Conservation (phyloP, 306 rosid species). For the Acacia melanoxylon region DNA sequence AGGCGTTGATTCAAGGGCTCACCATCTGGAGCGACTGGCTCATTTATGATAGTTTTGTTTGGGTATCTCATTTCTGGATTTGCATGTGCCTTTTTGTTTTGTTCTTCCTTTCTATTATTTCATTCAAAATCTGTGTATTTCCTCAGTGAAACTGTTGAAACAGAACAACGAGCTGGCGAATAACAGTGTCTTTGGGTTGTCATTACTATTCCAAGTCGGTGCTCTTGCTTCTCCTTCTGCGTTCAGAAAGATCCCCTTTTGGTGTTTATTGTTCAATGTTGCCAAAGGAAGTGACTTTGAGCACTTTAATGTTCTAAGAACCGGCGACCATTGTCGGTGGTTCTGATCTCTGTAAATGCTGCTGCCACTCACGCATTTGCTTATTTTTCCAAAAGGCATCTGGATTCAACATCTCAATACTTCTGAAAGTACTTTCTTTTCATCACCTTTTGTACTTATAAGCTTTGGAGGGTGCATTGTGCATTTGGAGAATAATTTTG, state of each 20-base stretch:
- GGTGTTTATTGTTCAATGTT: slow-evolving; percentile 10
- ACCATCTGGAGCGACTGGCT: background rate
- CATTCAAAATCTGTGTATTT: background rate
- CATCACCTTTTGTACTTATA: slow-evolving; percentile 15
- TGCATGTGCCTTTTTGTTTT: slow-evolving; percentile 20
- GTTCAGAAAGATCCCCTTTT: slow-evolving; percentile 5
- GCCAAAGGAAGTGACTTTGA: slow-evolving; percentile 15
- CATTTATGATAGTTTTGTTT: background rate
- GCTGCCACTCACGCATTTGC: background rate
- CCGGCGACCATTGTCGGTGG: slow-evolving; percentile 18
- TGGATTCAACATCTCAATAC: background rate
- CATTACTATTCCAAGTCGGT: background rate
- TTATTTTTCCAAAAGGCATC: slow-evolving; percentile 25
- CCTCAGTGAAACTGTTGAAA: background rate
- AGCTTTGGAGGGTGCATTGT: background rate
- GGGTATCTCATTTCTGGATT: slow-evolving; percentile 2
- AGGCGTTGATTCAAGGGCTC: background rate
- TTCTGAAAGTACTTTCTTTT: slow-evolving; percentile 17
- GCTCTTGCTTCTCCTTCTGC: background rate
- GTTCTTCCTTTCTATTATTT: background rate
- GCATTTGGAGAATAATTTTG: background rate
- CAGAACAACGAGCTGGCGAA: background rate
- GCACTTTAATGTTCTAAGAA: slow-evolving; percentile 25
- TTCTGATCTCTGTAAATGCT: slow-evolving; percentile 37
- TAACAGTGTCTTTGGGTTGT: background rate